Evolutionary conservation across 108 stramenopile species (phyloP).

Genomic region (Nitzschia sp.): DNA sequence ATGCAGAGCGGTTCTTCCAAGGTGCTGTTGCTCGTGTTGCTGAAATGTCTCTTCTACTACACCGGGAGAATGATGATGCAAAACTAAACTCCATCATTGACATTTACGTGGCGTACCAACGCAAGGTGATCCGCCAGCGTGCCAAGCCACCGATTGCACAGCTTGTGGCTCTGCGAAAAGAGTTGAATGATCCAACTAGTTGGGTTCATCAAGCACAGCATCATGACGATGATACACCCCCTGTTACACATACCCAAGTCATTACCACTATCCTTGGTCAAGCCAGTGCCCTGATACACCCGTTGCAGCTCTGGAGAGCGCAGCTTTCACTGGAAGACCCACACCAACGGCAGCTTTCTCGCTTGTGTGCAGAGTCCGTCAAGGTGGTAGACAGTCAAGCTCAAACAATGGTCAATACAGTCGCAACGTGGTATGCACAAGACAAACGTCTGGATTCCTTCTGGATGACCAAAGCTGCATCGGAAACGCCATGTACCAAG

Average conservation of each 20-base stretch:
- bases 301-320: slow-evolving; percentile 70
- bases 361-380: slow-evolving; percentile 58
- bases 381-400: slow-evolving; percentile 64
- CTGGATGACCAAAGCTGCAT: slow-evolving; percentile 47
- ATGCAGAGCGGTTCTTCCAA: slow-evolving; percentile 40
- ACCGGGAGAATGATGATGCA: slow-evolving; percentile 16
- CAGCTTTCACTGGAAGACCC: slow-evolving; percentile 31
- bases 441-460: slow-evolving; percentile 49
- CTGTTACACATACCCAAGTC: slow-evolving; percentile 58
- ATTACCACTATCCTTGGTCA: slow-evolving; percentile 73
- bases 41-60: slow-evolving; percentile 57
- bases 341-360: background rate
- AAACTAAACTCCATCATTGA: slow-evolving; percentile 37
- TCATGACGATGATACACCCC: slow-evolving; percentile 25
- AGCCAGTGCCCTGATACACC: slow-evolving; percentile 72
- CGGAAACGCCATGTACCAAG: slow-evolving; percentile 1
- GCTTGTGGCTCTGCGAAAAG: slow-evolving; percentile 48
- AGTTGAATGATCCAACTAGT: slow-evolving; percentile 38
- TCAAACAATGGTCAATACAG: slow-evolving; percentile 56
- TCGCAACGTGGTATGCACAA: slow-evolving; percentile 67
- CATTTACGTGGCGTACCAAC: slow-evolving; percentile 63
- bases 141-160: slow-evolving; percentile 68
- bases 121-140: slow-evolving; percentile 63
- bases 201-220: slow-evolving; percentile 36
- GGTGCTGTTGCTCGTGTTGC: slow-evolving; percentile 58